Percentiles rank a stretch among this genome's conserved stretches.
phyloP scores from a whole-genome alignment of 352 stramenopile species.

The Phytophthora ramorum region DNA sequence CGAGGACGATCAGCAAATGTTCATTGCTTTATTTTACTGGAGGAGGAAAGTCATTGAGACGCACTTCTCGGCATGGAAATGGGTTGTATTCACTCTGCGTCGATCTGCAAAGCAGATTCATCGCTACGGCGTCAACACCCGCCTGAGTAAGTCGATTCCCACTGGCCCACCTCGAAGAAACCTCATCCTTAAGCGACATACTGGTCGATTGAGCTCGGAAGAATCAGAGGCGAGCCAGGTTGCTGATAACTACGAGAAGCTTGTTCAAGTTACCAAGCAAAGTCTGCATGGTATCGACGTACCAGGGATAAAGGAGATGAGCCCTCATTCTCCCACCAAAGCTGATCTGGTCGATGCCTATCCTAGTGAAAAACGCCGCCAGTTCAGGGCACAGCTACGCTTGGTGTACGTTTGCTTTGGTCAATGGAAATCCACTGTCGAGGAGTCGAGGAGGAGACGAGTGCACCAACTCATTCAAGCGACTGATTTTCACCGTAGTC shows the following conservation, averaged over 20 bases:
- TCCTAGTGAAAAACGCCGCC: slow-evolving; percentile 24
- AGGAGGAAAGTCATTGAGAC: slow-evolving; percentile 44
- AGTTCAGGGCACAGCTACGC: slow-evolving; percentile 27
- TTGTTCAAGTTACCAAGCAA: not conserved
- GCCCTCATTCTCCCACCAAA: not conserved
- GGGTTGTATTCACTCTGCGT: slow-evolving; percentile 28
- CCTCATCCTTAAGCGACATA: slow-evolving; percentile 33
- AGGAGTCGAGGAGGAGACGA: not conserved
- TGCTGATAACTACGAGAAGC: not conserved
- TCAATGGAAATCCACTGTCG: slow-evolving; percentile 26
- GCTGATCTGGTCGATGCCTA: not conserved
- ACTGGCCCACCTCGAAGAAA: slow-evolving; percentile 8
- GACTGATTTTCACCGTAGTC: slow-evolving; percentile 6
- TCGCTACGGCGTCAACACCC: not conserved
- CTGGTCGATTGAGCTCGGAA: slow-evolving; percentile 5
- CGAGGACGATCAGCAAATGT: slow-evolving; percentile 48
- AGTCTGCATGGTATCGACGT: not conserved
- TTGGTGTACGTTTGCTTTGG: slow-evolving; percentile 34
- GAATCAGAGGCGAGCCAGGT: slow-evolving; percentile 10
- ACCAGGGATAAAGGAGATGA: not conserved
- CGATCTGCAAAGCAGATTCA: slow-evolving; percentile 24
- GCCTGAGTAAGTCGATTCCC: not conserved
- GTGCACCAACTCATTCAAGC: slow-evolving; percentile 18
- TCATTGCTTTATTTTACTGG: slow-evolving; percentile 58
- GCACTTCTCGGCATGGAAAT: slow-evolving; percentile 56